These are phyloP conservation scores for Chiua virens DNA, from an alignment of 768 basidiomycete species.

Conservation along the genomic window DNA sequence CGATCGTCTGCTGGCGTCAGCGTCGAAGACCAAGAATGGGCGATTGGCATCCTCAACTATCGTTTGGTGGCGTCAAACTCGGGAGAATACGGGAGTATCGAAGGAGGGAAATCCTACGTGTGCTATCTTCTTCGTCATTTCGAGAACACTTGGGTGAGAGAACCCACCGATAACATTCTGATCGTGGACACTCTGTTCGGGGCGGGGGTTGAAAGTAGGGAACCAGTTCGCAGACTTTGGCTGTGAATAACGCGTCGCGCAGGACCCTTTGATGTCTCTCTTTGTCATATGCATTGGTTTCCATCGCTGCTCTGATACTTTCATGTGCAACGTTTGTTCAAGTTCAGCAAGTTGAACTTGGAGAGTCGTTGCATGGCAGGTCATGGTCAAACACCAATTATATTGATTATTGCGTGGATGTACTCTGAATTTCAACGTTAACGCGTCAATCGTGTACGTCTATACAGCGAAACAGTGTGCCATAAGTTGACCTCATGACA, in stretches of 20 bases:
- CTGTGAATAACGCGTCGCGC: constrained; percentile 28
- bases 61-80: constrained; percentile 7
- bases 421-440: no score
- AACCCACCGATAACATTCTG: constrained; percentile 14
- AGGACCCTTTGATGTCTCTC: no score
- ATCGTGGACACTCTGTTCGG: constrained; percentile 11
- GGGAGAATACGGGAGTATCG: constrained; percentile 7
- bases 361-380: no score
- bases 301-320: neutral
- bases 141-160: constrained; percentile 10
- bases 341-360: no score
- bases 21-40: constrained; percentile 2
- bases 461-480: no score
- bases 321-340: no score
- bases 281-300: no score
- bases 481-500: no score
- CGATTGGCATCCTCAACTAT: constrained; percentile 15
- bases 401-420: no score
- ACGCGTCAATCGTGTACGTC: no score
- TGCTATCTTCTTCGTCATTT: constrained; percentile 10
- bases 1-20: neutral
- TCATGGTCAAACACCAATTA: no score
- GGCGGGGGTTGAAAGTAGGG: constrained; percentile 6
- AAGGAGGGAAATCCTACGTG: constrained; percentile 10
- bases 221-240: no score